A percentile compares a stretch with the other conserved stretches of the same genome.
These are phyloP conservation scores for Haplographium delicatum DNA, from an alignment of 495 filamentous ascomycete genomes.

Conservation along the genomic window DNA sequence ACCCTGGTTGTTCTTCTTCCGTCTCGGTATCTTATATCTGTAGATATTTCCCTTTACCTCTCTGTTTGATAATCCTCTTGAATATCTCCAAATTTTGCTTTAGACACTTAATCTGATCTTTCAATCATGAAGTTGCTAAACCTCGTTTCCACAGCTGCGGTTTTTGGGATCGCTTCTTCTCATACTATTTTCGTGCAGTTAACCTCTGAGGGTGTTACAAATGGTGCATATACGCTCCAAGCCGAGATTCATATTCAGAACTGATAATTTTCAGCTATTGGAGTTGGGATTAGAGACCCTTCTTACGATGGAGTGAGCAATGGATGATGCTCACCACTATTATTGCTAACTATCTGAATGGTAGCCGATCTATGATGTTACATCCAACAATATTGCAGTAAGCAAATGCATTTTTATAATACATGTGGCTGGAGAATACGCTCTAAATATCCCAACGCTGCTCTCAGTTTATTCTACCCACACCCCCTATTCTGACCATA, in stretches of 20 bases:
- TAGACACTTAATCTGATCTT: not conserved
- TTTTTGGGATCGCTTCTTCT: slow-evolving; percentile 35
- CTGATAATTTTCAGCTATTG: slow-evolving; percentile 14
- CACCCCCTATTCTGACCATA: not conserved
- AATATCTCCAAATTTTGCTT: not conserved
- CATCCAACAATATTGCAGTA: slow-evolving; percentile 38
- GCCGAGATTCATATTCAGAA: not conserved
- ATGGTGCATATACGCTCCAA: slow-evolving; percentile 16
- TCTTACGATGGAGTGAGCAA: slow-evolving; percentile 36
- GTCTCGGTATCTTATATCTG: not conserved
- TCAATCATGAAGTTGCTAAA: slow-evolving; percentile 13
- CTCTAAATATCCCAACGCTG: not conserved
- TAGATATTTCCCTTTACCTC: not conserved
- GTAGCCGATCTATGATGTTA: slow-evolving; percentile 50
- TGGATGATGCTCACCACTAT: not conserved
- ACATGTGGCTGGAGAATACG: not conserved
- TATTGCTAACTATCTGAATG: not conserved
- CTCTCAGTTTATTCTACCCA: no score
- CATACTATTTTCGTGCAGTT: slow-evolving; percentile 56
- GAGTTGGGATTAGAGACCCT: slow-evolving; percentile 38
- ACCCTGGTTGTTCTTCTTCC: not conserved
- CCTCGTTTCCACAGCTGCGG: slow-evolving; percentile 4
- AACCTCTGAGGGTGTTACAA: slow-evolving; percentile 31
- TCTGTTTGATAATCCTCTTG: not conserved
- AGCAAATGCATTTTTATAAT: not conserved